Conservation (phyloP, 352 stramenopile species). For the Blastocystis sp. region DNA sequence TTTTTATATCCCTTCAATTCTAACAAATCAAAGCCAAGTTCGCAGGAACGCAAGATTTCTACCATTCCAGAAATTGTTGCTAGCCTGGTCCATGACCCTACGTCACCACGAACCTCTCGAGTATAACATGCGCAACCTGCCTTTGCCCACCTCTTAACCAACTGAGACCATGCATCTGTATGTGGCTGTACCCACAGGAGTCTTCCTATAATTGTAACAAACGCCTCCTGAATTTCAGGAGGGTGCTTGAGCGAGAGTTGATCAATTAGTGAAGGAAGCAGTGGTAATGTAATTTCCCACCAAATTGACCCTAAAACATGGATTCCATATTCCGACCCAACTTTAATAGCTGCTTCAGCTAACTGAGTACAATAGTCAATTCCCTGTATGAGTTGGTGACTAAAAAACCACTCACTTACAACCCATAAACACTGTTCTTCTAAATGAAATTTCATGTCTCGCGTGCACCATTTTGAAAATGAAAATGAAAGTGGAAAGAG, state of each 20-base stretch:
- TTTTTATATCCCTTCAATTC: not conserved
- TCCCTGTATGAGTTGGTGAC: not conserved
- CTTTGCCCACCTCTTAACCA: not conserved
- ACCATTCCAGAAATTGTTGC: not conserved
- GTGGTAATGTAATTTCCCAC: not conserved
- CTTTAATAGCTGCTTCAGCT: not conserved
- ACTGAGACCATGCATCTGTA: not conserved
- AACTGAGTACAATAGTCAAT: not conserved
- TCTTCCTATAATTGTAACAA: not conserved
- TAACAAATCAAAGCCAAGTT: not conserved
- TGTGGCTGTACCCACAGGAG: not conserved
- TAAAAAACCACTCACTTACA: not conserved
- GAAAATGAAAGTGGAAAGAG: not conserved
- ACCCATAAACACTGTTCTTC: not conserved
- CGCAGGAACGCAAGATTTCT: not conserved
- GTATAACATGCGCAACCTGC: not conserved
- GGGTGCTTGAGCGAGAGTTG: not conserved
- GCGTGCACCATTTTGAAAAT: not conserved
- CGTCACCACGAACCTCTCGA: not conserved
- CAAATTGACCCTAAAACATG: not conserved
- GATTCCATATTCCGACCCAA: not conserved
- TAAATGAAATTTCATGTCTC: not conserved
- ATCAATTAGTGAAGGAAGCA: not conserved
- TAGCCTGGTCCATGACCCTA: not conserved
- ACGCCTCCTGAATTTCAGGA: not conserved